Evolutionary conservation across 1,284 basidiomycete genomes (phyloP), one percentile per base, ranked within the genome.

Genomic region (Ceratobasidium sp.): DNA sequence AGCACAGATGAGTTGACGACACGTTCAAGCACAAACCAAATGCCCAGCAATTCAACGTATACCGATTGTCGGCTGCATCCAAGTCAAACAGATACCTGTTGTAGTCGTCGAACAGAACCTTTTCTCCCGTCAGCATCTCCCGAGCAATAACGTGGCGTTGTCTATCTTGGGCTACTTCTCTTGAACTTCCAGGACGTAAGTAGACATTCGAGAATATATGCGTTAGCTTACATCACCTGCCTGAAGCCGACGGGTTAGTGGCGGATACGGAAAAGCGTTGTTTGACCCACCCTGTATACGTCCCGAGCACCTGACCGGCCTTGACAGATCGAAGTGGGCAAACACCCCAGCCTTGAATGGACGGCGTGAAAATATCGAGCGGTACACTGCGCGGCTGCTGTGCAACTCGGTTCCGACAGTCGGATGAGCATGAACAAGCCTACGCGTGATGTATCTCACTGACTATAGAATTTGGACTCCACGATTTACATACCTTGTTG

Each of bases 1-100:
- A 63, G 49, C 33, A 33, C 12, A 69, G 18, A 28, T 28, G 23
- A 42, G 55, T 18, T 2, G 20, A 28, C 6, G 51, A 69, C 5
- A 51, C 60, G 63, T 23, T 60, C 20, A 28, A 44, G n/a, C 49
- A n/a, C 69, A 56, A 26, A 72, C 75, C 76, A 26, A 58, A 44
- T 63, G 23, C 53, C 61, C 68, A 68, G 44, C 76, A 71, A 23
- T 80, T 70, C 49, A 77, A 33, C 18, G 76, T 72, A 68, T 75
- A 79, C 28, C 23, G 26, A 26, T 51, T 40, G n/a, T 80, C 61
- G 23, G 70, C 46, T 15, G 77, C 70, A 63, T 80, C 79, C 39
- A 80, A 26, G 46, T 80, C 79, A 60, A 80, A 80, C 26, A 80
- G 56, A 63, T 80, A 80, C 4, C 63, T 42, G 26, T 77, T 75